phyloP scores from a whole-genome alignment of 2,329 filamentous ascomycete species.

The Hypoxylon sp. region DNA sequence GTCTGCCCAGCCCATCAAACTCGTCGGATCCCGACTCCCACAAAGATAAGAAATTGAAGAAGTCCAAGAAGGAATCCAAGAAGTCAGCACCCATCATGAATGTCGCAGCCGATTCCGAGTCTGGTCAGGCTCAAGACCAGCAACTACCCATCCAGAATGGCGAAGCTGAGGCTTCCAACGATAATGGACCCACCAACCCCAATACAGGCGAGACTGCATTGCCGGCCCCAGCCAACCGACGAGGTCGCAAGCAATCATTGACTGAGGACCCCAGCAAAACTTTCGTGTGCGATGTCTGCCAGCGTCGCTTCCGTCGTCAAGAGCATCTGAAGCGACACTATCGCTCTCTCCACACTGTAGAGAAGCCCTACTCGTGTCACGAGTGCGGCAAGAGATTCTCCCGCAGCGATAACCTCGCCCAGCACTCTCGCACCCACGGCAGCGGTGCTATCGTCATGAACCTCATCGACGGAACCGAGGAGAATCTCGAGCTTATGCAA shows the following conservation, averaged over 20 bases:
- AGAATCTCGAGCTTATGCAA: constrained; percentile 57
- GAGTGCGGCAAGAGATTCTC: constrained; percentile 99
- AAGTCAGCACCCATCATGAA: constrained; percentile 59
- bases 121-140: constrained; percentile 52
- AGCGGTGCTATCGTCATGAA: constrained; percentile 92
- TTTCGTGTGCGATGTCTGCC: constrained; percentile 96
- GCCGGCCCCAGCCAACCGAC: constrained; percentile 79
- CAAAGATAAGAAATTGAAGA: constrained; percentile 69
- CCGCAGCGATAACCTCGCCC: constrained; percentile 94
- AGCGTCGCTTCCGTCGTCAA: constrained; percentile 95
- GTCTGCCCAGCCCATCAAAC: constrained; percentile 72
- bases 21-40: constrained; percentile 64
- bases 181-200: constrained; percentile 57
- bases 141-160: constrained; percentile 53
- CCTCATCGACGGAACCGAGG: constrained; percentile 78
- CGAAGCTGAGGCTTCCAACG: constrained; percentile 53
- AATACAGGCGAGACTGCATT: constrained; percentile 59
- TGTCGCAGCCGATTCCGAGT: constrained; percentile 54
- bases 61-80: constrained; percentile 60
- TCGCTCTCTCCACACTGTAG: constrained; percentile 96
- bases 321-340: constrained; percentile 99
- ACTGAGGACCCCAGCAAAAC: constrained; percentile 99
- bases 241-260: constrained; percentile 96
- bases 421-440: constrained; percentile 94
- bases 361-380: constrained; percentile 97